These are phyloP conservation scores for Elsinoe ampelina DNA, from an alignment of 2,329 filamentous ascomycete species.

Conservation along the genomic window DNA sequence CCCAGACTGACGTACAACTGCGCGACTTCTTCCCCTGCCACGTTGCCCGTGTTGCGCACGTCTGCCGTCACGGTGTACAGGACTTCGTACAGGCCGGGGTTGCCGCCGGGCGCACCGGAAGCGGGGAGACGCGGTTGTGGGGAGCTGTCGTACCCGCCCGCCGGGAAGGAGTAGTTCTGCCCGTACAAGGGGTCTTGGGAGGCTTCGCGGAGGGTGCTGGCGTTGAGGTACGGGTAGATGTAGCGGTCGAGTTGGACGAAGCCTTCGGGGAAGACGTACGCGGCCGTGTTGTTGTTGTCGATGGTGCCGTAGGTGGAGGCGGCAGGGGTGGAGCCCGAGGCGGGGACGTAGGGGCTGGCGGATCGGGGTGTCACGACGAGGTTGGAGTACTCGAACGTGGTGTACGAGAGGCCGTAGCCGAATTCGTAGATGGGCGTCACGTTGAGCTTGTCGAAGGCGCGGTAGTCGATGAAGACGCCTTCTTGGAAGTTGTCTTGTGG, in stretches of 20 bases:
- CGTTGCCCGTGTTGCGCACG: conserved; percentile 54
- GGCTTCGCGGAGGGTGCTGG: conserved; percentile 47
- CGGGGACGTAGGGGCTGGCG: conserved; percentile 48
- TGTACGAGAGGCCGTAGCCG: conserved; percentile 72
- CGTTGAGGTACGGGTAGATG: conserved; percentile 67
- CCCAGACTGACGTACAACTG: conserved; percentile 50
- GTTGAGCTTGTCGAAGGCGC: conserved; percentile 48
- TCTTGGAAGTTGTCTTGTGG: conserved; percentile 69
- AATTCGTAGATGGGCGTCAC: conserved; percentile 70
- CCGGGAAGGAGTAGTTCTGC: conserved; percentile 49
- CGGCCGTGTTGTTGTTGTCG: conserved; percentile 51
- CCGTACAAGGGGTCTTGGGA: conserved; percentile 54
- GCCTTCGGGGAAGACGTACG: conserved; percentile 59
- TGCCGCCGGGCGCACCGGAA: conserved; percentile 52
- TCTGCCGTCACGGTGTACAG: conserved; percentile 50
- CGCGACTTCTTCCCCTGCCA: conserved; percentile 44
- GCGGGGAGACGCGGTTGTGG: conserved; percentile 53
- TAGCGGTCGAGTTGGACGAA: conserved; percentile 46
- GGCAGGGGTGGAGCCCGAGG: conserved; percentile 50
- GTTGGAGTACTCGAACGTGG: conserved; percentile 66
- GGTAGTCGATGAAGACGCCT: conserved; percentile 75
- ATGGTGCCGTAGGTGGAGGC: conserved; percentile 58
- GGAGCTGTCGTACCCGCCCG: conserved; percentile 48
- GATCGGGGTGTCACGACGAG: conserved; percentile 44
- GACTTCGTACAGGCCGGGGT: conserved; percentile 53